Evolutionary conservation across 805 yeast species (phyloP).

Genomic region (Teunomyces tritomae): DNA sequence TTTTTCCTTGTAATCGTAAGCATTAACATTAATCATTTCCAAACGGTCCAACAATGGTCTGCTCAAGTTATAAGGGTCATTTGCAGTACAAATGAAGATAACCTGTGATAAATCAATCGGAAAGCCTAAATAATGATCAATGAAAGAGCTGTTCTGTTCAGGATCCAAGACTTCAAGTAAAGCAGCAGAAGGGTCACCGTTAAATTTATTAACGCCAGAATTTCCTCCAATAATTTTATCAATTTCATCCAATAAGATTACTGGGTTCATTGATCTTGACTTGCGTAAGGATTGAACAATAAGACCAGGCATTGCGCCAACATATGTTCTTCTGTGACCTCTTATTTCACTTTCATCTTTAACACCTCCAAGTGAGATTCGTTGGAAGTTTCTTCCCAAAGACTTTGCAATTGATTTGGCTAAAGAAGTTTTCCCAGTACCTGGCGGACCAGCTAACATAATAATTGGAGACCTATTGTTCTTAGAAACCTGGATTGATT

Average conservation of each 20-base stretch:
- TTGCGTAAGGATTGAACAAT: slow-evolving; percentile 74
- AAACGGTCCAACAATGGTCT: slow-evolving; percentile 79
- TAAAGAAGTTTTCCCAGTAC: slow-evolving; percentile 86
- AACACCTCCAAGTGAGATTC: slow-evolving; percentile 83
- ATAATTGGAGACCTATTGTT: slow-evolving; percentile 66
- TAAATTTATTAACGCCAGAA: slow-evolving; percentile 42
- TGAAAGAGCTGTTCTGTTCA: slow-evolving; percentile 74
- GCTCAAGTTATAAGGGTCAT: slow-evolving; percentile 66
- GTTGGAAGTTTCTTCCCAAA: slow-evolving; percentile 69
- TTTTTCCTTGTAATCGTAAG: slow-evolving; percentile 79
- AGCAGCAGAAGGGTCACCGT: slow-evolving; percentile 91
- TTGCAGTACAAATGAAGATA: slow-evolving; percentile 82
- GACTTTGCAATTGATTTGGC: slow-evolving; percentile 80
- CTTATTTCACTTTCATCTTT: slow-evolving; percentile 86
- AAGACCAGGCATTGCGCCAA: slow-evolving; percentile 90
- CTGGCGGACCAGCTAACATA: slow-evolving; percentile 88
- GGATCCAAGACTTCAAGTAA: slow-evolving; percentile 86
- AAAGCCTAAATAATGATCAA: slow-evolving; percentile 82
- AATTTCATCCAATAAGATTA: slow-evolving; percentile 78
- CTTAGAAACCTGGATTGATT: slow-evolving; percentile 22
- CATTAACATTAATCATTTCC: slow-evolving; percentile 76
- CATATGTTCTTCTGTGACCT: slow-evolving; percentile 88
- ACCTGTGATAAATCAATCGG: slow-evolving; percentile 83
- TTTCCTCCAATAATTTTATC: slow-evolving; percentile 69
- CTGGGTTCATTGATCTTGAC: slow-evolving; percentile 77